Percentiles rank a stretch among this genome's conserved stretches.
phyloP scores from a whole-genome alignment of 2,329 filamentous ascomycete species.

The Orbilia brochopaga region DNA sequence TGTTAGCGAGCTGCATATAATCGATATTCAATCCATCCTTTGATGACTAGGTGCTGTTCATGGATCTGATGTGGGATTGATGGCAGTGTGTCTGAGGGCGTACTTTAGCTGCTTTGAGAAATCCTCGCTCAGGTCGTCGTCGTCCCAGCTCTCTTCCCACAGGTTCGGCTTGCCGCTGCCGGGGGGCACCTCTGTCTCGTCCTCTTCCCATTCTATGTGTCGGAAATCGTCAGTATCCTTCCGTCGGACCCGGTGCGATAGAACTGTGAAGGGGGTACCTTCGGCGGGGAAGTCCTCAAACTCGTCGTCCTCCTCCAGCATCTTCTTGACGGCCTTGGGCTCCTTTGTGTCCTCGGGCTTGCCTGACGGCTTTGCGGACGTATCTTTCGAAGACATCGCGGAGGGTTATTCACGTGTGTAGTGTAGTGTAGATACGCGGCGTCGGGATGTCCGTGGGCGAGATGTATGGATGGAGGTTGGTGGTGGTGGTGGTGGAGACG shows the following conservation, averaged over 20 bases:
- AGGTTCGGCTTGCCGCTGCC: conserved; percentile 76
- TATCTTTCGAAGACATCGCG: conserved; percentile 44
- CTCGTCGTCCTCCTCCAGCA: conserved; percentile 95
- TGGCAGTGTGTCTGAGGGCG: conserved; percentile 56
- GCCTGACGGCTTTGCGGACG: conserved; percentile 28
- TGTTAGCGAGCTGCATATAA: background rate
- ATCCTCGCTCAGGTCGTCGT: conserved; percentile 95
- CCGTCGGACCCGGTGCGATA: background rate
- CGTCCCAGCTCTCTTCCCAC: conserved; percentile 99
- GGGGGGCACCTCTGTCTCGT: conserved; percentile 79
- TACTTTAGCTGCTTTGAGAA: conserved; percentile 94
- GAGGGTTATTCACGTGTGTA: background rate
- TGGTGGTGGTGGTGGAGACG: background rate
- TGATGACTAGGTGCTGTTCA: no score
- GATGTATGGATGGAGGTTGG: conserved; percentile 31
- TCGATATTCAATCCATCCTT: no score
- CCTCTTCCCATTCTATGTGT: conserved; percentile 81
- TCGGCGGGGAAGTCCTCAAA: conserved; percentile 99
- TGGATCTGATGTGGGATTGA: background rate
- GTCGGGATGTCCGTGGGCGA: conserved; percentile 3
- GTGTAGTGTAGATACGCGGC: background rate
- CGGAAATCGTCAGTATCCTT: background rate
- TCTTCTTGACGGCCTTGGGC: conserved; percentile 62
- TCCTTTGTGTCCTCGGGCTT: conserved; percentile 47
- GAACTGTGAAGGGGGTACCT: conserved; percentile 63